Evolutionary conservation across 352 stramenopile species (phyloP).

Genomic region (Phytophthora capsici): DNA sequence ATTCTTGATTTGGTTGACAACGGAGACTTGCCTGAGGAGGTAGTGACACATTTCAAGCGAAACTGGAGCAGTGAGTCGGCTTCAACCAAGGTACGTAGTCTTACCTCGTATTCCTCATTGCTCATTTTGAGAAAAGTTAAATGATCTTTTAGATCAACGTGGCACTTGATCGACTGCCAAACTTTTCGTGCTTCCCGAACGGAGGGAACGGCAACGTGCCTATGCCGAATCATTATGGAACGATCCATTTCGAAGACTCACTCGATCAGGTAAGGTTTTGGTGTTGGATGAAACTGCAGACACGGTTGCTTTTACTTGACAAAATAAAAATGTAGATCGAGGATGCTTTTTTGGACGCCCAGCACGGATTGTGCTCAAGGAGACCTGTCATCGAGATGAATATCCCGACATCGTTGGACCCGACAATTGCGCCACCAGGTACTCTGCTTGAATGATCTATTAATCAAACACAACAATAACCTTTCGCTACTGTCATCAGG

Average conservation of each 20-base stretch:
- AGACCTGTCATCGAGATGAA: conserved; percentile 93
- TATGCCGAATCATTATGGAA: conserved; percentile 86
- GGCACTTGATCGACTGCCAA: conserved; percentile 80
- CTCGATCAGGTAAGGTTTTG: conserved; percentile 52
- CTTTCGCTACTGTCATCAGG: conserved; percentile 34
- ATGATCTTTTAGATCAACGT: conserved; percentile 82
- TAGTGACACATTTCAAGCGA: conserved; percentile 76
- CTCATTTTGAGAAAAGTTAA: too few relatives aligned
- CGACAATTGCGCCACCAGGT: conserved; percentile 77
- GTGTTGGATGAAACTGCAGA: neutral
- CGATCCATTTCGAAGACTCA: conserved; percentile 90
- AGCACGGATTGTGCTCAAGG: conserved; percentile 67
- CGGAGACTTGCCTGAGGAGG: conserved; percentile 53
- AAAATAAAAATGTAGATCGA: conserved; percentile 71
- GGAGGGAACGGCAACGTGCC: conserved; percentile 54
- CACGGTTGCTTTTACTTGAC: neutral
- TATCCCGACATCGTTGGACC: conserved; percentile 87
- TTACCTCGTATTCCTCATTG: neutral
- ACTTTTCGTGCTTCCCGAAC: conserved; percentile 86
- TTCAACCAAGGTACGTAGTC: conserved; percentile 69
- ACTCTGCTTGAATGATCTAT: neutral
- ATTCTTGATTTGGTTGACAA: conserved; percentile 85
- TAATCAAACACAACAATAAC: neutral
- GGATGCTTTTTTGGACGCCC: conserved; percentile 84
- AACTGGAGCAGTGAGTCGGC: conserved; percentile 84